Percentiles rank a stretch among this genome's conserved stretches.
Conservation (phyloP, 208 protist species). For the Acanthamoeba healyi region DNA sequence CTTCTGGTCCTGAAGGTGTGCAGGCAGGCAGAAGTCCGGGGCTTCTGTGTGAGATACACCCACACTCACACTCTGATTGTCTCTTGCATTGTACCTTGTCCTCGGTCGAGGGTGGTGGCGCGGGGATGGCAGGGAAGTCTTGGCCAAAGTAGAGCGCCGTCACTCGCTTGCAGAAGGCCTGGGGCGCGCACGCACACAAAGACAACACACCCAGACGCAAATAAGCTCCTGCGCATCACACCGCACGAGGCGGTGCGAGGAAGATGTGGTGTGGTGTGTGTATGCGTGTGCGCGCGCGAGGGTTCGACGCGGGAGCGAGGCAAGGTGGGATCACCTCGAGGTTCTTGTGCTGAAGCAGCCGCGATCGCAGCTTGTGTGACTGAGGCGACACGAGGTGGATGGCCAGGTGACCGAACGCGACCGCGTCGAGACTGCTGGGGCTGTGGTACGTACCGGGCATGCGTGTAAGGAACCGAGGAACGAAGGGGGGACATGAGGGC, state of each 20-base stretch:
- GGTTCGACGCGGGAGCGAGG: no score
- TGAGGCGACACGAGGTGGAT: conserved; percentile 4
- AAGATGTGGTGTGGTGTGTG: no score
- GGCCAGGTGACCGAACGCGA: background rate
- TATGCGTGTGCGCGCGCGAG: no score
- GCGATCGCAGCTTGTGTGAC: conserved; percentile 31
- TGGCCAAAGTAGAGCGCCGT: conserved; percentile 16
- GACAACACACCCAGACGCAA: no score
- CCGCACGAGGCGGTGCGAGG: no score
- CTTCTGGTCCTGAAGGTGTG: background rate
- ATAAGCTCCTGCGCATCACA: no score
- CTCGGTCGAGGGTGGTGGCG: background rate
- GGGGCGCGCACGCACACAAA: no score
- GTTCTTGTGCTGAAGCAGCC: conserved; percentile 24
- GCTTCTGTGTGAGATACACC: no score
- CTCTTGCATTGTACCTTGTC: conserved; percentile 19
- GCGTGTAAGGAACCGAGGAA: no score
- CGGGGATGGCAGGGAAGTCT: conserved; percentile 16
- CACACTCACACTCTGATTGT: no score
- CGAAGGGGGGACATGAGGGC: no score
- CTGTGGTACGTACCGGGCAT: background rate
- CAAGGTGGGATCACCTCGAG: background rate
- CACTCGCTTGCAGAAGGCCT: conserved; percentile 18
- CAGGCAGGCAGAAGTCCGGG: background rate
- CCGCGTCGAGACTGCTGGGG: conserved; percentile 1